Base-by-base conservation (phyloP, 2,329 filamentous ascomycete species). In the Botrytis tulipae region DNA sequence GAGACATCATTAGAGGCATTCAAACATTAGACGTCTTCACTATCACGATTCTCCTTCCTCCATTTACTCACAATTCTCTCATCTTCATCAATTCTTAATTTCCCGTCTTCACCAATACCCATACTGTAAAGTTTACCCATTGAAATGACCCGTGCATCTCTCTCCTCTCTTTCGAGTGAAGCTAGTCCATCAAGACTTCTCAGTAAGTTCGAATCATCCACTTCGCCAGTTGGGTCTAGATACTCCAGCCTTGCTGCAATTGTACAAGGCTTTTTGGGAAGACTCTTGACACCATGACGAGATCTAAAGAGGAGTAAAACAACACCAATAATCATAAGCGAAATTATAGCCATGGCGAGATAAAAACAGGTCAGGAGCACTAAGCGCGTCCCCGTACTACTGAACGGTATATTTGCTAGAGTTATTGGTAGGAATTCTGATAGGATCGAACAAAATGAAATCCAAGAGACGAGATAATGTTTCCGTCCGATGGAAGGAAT, bases 161-260 rank as follows among this genome's bases (percentile, higher is more conserved):
- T 77, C 57, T 82, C 78, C 46, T 74, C 72, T 65, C 79, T 78
- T 6, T 72, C 73, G 72, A 83, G 48, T 48, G 81, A 80, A 37
- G 79, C 79, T 29, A 83, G 74, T n/a, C 76, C 77, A 60, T 76
- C 75, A 84, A 85, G 83, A 83, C 86, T 29, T 78, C 76, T 18
- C 84, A 75, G 0, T 84, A 82, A 16, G 85, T 82, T 20, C 82
- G 71, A 32, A 65, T 35, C 12, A 18, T 54, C 44, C n/a, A 32
- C 46, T 18, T 66, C 61, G 6, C 48, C 48, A 9, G 35, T 22
- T 44, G 70, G 60, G 40, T 46, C 46, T 20, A 72, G 20, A 54
- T 57, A 66, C 20, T 40, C n/a, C 6, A 72, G 44, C 12, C 51
- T 72, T n/a, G 35, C 46, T 10, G 25, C 60, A n/a, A 66, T 59